Evolutionary conservation across 2,329 filamentous ascomycete genomes (phyloP).

Genomic region (Aspergillus fijiensis): DNA sequence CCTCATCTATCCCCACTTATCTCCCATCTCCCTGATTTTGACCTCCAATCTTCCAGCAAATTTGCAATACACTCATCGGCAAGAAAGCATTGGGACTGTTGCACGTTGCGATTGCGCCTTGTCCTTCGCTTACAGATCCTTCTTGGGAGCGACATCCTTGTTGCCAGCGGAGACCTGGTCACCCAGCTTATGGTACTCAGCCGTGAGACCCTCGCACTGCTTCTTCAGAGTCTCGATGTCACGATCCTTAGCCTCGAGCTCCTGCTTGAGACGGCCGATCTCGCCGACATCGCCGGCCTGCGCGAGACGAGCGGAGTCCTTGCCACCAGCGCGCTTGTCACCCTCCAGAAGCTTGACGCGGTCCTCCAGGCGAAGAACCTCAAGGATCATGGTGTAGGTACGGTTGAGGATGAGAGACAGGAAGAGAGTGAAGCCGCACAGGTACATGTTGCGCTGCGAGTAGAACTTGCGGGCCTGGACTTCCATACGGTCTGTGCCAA

Average conservation of each 20-base stretch:
- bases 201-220: conserved; percentile 78
- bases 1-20: too few relatives aligned
- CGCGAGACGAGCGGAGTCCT: conserved; percentile 70
- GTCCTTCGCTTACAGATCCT: conserved; percentile 48
- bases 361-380: conserved; percentile 88
- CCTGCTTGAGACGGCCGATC: conserved; percentile 71
- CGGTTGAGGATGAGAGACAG: conserved; percentile 96
- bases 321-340: conserved; percentile 57
- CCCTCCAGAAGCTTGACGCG: conserved; percentile 82
- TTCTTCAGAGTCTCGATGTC: conserved; percentile 89
- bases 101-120: neutral
- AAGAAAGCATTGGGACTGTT: too few relatives aligned
- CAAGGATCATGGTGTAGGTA: conserved; percentile 96
- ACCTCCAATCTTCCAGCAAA: too few relatives aligned
- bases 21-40: too few relatives aligned
- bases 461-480: conserved; percentile 99
- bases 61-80: too few relatives aligned
- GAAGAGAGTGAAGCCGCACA: conserved; percentile 98
- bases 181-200: conserved; percentile 81
- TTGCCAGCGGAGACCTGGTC: conserved; percentile 68
- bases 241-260: conserved; percentile 70
- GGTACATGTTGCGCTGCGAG: conserved; percentile 99
- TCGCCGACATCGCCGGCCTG: conserved; percentile 71
- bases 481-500: conserved; percentile 94
- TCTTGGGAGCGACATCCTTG: conserved; percentile 52